Base-by-base conservation (phyloP, 2,329 filamentous ascomycete genomes). In the Penicillium oxalicum region DNA sequence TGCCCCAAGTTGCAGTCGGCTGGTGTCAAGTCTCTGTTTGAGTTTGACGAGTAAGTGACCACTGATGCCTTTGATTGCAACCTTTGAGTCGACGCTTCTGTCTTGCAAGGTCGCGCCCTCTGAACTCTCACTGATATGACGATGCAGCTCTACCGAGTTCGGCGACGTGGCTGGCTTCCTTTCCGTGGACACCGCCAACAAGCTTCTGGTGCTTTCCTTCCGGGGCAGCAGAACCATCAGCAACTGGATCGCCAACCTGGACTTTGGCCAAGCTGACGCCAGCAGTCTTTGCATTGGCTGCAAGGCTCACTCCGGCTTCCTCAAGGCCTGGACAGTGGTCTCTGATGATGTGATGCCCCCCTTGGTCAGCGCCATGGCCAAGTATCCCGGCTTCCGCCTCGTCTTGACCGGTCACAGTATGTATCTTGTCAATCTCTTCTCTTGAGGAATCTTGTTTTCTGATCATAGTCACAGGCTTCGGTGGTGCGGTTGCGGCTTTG, bases 401-500 rank as follows among this genome's bases (percentile, higher is more conserved):
- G 65, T 76, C 0, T 53, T 73, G 4, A 76, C 74, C 0, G 77
- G 77, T 0, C 77, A 80, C 56, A 75, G 18, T 18, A 18, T 18
- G 18, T 18, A 18, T 18, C 18, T 18, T 18, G 18, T 2, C 18
- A 18, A 18, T 18, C 18, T 18, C 18, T 2, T 18, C 18, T 18
- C 18, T 18, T 18, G 18, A 18, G 18, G 18, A 18, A 18, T 18
- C 2, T 18, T 18, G 18, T 18, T 18, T 18, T 18, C 18, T 18
- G 18, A 18, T 18, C 2, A 18, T 2, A 18, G 18, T 18, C 18
- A 18, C 18, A 18, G 18, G 71, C 47, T 69, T 78, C 4, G 77
- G 77, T 3, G 77, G 65, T 40, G 77, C 77, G 1, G 54, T 80
- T n/a, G 76, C 76, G 2, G 69, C 64, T 2, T 53, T 80, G 5